These are phyloP conservation scores for Hanseniaspora valbyensis DNA, from an alignment of 805 yeast genomes.

Conservation along the genomic window DNA sequence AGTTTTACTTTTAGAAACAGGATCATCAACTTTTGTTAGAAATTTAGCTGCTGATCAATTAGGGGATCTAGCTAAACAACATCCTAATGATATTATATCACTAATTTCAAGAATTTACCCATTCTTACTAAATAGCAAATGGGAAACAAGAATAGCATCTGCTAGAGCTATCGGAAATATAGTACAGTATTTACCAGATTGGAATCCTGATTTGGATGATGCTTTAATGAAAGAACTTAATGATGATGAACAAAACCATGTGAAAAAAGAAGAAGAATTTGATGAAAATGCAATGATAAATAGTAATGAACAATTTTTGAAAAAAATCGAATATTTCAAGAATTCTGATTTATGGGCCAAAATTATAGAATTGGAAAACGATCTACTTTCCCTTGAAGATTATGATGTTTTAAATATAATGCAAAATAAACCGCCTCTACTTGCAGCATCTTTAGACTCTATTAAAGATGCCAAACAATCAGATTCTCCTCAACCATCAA, in stretches of 20 bases:
- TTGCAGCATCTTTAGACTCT: conserved; percentile 24
- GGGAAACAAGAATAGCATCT: conserved; percentile 96
- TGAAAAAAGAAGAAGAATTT: conserved; percentile 15
- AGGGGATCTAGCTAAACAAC: conserved; percentile 84
- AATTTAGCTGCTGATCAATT: conserved; percentile 96
- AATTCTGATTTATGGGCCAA: conserved; percentile 20
- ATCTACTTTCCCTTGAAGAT: conserved; percentile 38
- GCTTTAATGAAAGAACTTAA: conserved; percentile 26
- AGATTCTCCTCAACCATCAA: conserved; percentile 19
- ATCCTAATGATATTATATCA: conserved; percentile 82
- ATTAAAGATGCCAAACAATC: too few relatives aligned
- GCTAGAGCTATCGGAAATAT: conserved; percentile 93
- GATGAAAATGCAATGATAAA: conserved; percentile 26
- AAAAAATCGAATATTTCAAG: conserved; percentile 26
- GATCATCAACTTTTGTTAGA: conserved; percentile 84
- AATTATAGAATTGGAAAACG: conserved; percentile 28
- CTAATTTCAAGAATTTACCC: conserved; percentile 85
- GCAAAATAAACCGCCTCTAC: conserved; percentile 38
- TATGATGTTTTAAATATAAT: conserved; percentile 43
- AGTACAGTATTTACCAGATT: conserved; percentile 58
- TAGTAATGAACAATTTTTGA: conserved; percentile 27
- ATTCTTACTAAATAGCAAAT: conserved; percentile 63
- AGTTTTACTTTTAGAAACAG: conserved; percentile 63
- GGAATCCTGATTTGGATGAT: conserved; percentile 67
- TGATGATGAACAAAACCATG: conserved; percentile 2